Evolutionary conservation across 139 green algal species (phyloP).

Genomic region (Pedinophyceae sp.): DNA sequence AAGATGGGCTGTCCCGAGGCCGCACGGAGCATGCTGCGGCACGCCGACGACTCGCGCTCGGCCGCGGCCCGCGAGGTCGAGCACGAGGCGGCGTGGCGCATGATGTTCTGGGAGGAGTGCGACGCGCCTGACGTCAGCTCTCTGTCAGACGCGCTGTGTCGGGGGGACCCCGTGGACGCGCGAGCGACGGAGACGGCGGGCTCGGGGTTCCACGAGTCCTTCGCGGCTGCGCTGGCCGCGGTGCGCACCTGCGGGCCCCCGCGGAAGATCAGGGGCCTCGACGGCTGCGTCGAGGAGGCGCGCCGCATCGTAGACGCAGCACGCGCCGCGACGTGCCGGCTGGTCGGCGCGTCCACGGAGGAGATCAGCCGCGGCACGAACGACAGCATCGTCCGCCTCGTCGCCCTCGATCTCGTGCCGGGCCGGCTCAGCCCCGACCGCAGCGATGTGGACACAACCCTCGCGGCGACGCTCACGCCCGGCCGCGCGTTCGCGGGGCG

Average conservation of each 20-base stretch:
- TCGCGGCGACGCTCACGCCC: background rate
- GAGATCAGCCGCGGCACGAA: background rate
- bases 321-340: too few species aligned
- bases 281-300: background rate
- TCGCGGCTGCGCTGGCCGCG: background rate
- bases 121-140: too few species aligned
- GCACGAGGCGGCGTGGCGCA: background rate
- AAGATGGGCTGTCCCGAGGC: background rate
- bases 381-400: background rate
- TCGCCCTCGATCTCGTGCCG: background rate
- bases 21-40: background rate
- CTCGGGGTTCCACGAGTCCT: too few species aligned
- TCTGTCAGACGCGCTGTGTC: too few species aligned
- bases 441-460: background rate
- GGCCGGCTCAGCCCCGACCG: background rate
- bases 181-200: too few species aligned
- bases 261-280: background rate
- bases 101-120: background rate
- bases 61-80: too few species aligned
- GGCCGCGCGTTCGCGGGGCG: slow-evolving; percentile 4
- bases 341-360: too few species aligned
- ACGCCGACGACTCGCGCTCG: too few species aligned
- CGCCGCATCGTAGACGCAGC: too few species aligned
- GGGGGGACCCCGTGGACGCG: background rate
- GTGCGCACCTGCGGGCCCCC: background rate